phyloP scores from a whole-genome alignment of 169 alveolate genomes.

The Amoebophrya sp. region DNA sequence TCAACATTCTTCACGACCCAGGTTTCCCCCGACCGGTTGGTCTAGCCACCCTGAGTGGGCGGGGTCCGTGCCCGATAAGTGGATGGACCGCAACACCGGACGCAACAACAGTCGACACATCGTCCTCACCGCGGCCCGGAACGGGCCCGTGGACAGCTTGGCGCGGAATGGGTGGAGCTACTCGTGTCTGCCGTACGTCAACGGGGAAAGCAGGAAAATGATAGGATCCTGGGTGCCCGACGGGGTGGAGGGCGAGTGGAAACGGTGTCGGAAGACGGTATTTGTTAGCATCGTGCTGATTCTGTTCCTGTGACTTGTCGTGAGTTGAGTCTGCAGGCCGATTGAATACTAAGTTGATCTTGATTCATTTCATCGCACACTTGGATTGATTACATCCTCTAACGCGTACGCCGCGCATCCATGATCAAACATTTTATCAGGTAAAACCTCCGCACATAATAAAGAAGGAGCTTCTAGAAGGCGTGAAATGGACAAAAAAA shows the following conservation, averaged over 20 bases:
- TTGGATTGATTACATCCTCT: too few species aligned
- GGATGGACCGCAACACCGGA: background rate
- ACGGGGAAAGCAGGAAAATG: background rate
- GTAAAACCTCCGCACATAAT: background rate
- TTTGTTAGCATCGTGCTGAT: background rate
- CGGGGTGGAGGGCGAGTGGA: conserved; percentile 13
- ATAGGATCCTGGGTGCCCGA: background rate
- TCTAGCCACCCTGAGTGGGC: background rate
- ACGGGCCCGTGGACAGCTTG: background rate
- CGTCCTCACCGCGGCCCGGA: background rate
- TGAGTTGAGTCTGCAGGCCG: too few species aligned
- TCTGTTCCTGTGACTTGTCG: too few species aligned
- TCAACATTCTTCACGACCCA: too few species aligned
- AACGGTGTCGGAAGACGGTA: background rate
- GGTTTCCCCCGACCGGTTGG: too few species aligned
- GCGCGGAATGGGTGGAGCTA: background rate
- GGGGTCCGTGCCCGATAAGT: background rate
- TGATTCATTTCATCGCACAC: too few species aligned
- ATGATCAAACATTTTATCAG: background rate
- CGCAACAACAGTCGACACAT: background rate
- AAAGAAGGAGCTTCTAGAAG: background rate
- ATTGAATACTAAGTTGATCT: too few species aligned
- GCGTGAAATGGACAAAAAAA: background rate
- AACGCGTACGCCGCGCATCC: too few species aligned
- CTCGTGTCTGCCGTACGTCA: background rate